Evolutionary conservation across 345 rosid species (phyloP).

Genomic region (Luvunga scandens): DNA sequence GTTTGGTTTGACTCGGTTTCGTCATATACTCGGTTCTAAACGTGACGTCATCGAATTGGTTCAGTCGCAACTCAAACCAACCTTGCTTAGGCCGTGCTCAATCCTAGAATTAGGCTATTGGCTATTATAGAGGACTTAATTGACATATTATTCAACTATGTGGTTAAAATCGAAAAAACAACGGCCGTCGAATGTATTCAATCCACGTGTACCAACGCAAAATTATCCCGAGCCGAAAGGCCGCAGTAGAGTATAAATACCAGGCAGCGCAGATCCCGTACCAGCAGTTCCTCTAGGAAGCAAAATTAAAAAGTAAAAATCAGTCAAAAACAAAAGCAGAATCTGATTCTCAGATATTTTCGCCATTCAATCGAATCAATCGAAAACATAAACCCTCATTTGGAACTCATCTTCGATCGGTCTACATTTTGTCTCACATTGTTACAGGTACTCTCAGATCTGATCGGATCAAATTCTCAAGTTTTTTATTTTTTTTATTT

Average conservation of each 20-base stretch:
- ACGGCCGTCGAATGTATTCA: neutral
- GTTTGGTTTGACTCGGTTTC: too few relatives aligned
- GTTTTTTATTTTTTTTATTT: neutral
- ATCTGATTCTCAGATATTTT: conserved; percentile 11
- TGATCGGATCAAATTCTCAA: neutral
- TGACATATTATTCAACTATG: too few relatives aligned
- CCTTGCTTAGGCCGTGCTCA: too few relatives aligned
- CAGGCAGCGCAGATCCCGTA: neutral
- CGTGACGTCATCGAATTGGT: too few relatives aligned
- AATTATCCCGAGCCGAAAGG: neutral
- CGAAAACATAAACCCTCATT: neutral
- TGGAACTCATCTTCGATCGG: neutral
- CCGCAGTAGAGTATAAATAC: neutral
- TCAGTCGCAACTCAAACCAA: too few relatives aligned
- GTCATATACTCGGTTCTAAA: too few relatives aligned
- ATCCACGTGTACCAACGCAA: neutral
- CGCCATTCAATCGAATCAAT: neutral
- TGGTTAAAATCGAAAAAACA: neutral
- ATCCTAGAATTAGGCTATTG: too few relatives aligned
- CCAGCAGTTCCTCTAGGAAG: neutral
- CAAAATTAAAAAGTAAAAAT: neutral
- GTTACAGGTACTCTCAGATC: neutral
- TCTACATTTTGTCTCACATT: neutral
- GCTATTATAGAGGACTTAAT: too few relatives aligned
- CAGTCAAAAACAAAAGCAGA: neutral